Evolutionary conservation across 768 basidiomycete species (phyloP).

Genomic region (Russula lepida): DNA sequence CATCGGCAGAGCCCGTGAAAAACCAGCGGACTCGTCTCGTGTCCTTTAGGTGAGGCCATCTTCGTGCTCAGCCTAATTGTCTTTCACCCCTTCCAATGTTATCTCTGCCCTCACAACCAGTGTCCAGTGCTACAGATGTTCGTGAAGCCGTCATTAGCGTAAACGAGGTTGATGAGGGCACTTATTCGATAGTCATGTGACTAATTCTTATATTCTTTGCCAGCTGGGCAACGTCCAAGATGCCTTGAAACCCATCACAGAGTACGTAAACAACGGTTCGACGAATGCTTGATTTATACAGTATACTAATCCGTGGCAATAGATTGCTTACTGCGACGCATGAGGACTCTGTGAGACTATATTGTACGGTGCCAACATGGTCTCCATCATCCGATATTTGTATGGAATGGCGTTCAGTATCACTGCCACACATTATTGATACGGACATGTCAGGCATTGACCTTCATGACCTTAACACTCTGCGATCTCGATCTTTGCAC

Average conservation of each 20-base stretch:
- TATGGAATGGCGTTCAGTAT: slow-evolving; percentile 28
- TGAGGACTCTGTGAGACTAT: slow-evolving; percentile 40
- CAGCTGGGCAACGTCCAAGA: slow-evolving; percentile 47
- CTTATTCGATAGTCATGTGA: slow-evolving; percentile 5
- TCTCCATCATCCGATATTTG: slow-evolving; percentile 49
- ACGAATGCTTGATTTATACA: neutral
- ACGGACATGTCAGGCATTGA: slow-evolving; percentile 40
- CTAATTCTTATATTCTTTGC: neutral
- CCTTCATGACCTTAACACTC: slow-evolving; percentile 59
- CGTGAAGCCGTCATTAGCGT: neutral
- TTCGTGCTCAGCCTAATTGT: neutral
- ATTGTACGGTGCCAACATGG: slow-evolving; percentile 65
- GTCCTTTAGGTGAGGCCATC: neutral
- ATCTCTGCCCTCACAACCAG: slow-evolving; percentile 3
- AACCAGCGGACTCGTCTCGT: neutral
- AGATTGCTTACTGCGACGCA: slow-evolving; percentile 45
- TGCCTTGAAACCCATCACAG: slow-evolving; percentile 53
- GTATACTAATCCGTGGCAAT: neutral
- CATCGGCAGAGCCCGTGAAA: slow-evolving; percentile 4
- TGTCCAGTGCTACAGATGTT: neutral
- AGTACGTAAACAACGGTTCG: slow-evolving; percentile 33
- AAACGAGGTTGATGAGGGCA: slow-evolving; percentile 9
- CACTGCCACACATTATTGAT: neutral
- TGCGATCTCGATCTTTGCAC: slow-evolving; percentile 50
- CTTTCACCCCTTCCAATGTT: slow-evolving; percentile 2